These are phyloP conservation scores for Alternaria incomplexa DNA, from an alignment of 2,329 filamentous ascomycete genomes.

Conservation along the genomic window DNA sequence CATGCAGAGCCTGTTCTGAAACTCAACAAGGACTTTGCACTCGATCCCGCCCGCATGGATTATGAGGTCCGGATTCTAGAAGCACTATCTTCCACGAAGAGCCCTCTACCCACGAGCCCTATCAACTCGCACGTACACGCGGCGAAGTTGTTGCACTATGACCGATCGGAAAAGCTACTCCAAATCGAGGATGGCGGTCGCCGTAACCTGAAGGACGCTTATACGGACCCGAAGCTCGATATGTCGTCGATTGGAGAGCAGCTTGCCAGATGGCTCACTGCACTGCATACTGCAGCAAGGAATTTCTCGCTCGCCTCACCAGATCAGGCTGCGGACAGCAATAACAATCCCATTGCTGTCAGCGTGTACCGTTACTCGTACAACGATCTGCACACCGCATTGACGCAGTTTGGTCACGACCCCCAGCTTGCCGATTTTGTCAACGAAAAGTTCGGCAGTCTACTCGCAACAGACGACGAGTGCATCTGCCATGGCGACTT, in stretches of 20 bases:
- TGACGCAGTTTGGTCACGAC: conserved; percentile 32
- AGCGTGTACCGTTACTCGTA: conserved; percentile 41
- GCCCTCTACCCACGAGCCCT: conserved; percentile 7
- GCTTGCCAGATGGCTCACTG: conserved; percentile 43
- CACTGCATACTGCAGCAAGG: conserved; percentile 28
- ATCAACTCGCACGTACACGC: conserved; percentile 19
- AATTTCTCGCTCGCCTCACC: conserved; percentile 16
- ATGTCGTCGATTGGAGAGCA: conserved; percentile 28
- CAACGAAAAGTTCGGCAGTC: conserved; percentile 36
- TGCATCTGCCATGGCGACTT: conserved; percentile 50
- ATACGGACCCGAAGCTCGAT: conserved; percentile 25
- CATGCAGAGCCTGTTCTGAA: conserved; percentile 43
- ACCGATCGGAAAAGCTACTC: conserved; percentile 34
- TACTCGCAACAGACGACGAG: conserved; percentile 37
- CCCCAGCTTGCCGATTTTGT: conserved; percentile 29
- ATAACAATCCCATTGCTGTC: conserved; percentile 39
- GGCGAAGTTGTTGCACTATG: conserved; percentile 31
- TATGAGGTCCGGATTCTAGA: conserved; percentile 40
- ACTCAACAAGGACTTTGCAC: conserved; percentile 27
- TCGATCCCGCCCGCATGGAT: conserved; percentile 41
- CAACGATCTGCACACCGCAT: conserved; percentile 26
- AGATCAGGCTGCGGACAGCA: background rate
- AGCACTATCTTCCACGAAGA: conserved; percentile 12
- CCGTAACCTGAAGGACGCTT: conserved; percentile 42
- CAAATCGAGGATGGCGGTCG: conserved; percentile 40